Evolutionary conservation across 768 basidiomycete species (phyloP).

Genomic region (Hygrocybe coccinea): DNA sequence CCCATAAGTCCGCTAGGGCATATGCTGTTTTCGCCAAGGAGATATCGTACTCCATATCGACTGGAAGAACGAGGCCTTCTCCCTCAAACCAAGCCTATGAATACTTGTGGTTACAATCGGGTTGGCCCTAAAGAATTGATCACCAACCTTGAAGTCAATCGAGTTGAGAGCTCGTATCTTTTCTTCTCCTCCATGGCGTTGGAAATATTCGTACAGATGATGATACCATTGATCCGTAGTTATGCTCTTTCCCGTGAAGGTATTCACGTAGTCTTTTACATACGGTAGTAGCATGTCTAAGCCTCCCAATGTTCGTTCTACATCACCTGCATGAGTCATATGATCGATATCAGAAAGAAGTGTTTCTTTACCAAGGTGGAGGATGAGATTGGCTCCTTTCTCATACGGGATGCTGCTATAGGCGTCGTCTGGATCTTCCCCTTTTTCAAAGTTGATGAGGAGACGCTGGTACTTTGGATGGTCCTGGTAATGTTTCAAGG

Average conservation of each 20-base stretch:
- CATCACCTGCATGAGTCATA: constrained; percentile 17
- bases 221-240: constrained; percentile 79
- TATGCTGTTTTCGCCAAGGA: constrained; percentile 67
- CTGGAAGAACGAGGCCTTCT: constrained; percentile 68
- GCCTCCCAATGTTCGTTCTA: constrained; percentile 70
- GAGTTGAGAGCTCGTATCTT: constrained; percentile 62
- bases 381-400: constrained; percentile 84
- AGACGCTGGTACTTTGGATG: constrained; percentile 75
- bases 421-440: constrained; percentile 76
- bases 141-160: constrained; percentile 72
- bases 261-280: constrained; percentile 73
- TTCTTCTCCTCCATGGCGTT: constrained; percentile 50
- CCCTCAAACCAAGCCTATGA: constrained; percentile 76
- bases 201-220: constrained; percentile 71
- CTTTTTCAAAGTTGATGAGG: constrained; percentile 65
- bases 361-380: constrained; percentile 66
- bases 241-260: constrained; percentile 79
- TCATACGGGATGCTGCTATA: constrained; percentile 77
- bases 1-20: constrained; percentile 70
- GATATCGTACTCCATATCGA: constrained; percentile 68
- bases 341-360: neutral
- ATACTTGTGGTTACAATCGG: neutral
- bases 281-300: constrained; percentile 82
- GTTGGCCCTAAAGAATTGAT: neutral
- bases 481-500: constrained; percentile 55